phyloP scores from a whole-genome alignment of 805 yeast species.

The Candida krabiensis region DNA sequence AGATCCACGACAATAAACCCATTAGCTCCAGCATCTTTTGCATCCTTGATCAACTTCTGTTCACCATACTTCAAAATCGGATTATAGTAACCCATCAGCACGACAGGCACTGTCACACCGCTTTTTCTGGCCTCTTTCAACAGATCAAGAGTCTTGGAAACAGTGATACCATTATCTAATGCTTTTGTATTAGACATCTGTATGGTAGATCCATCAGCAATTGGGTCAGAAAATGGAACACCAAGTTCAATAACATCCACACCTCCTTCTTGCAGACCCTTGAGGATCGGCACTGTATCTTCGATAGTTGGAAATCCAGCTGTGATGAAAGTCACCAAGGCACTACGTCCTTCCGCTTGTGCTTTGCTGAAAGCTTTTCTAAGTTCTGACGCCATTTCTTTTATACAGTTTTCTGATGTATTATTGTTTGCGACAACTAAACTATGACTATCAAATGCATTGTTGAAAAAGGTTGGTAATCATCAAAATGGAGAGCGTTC shows the following conservation, averaged over 20 bases:
- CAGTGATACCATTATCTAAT: constrained; percentile 77
- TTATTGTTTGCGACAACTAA: no score
- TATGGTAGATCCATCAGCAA: constrained; percentile 98
- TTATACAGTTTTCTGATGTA: no score
- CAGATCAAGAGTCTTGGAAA: constrained; percentile 64
- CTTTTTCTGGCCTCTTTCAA: constrained; percentile 72
- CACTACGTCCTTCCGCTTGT: constrained; percentile 59
- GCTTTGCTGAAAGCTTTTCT: constrained; percentile 36
- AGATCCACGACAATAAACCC: constrained; percentile 94
- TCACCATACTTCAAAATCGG: constrained; percentile 92
- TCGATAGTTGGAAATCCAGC: constrained; percentile 91
- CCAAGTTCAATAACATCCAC: constrained; percentile 95
- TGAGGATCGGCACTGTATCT: constrained; percentile 82
- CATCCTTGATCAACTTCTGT: constrained; percentile 70
- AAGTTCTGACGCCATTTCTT: constrained; percentile 31
- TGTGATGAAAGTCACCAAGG: constrained; percentile 88
- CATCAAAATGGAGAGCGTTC: no score
- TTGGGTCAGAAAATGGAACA: constrained; percentile 95
- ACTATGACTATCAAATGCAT: no score
- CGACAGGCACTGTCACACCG: constrained; percentile 86
- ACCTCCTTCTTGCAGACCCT: constrained; percentile 93
- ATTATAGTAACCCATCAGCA: constrained; percentile 97
- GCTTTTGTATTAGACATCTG: constrained; percentile 87
- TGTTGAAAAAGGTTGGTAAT: no score
- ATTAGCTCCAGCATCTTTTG: constrained; percentile 88